These are phyloP conservation scores for Cystobasidium ongulense DNA, from an alignment of 768 basidiomycete genomes.

Conservation along the genomic window DNA sequence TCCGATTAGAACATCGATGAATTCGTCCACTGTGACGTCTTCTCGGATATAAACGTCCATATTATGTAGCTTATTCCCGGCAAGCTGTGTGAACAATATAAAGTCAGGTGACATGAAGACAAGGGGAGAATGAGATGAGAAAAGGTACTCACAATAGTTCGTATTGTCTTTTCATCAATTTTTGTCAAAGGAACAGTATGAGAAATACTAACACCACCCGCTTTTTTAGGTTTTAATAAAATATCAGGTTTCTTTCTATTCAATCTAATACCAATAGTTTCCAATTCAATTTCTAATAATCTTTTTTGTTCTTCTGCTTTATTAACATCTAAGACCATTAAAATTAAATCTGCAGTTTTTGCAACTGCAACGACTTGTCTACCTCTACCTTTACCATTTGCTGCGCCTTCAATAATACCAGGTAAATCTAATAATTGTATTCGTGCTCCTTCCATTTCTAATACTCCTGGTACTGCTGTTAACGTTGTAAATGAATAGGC, in stretches of 20 bases:
- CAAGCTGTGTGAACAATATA: constrained; percentile 2
- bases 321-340: constrained; percentile 77
- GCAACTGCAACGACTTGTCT: constrained; percentile 77
- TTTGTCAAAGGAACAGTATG: constrained; percentile 81
- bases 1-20: constrained; percentile 95
- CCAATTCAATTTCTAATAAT: constrained; percentile 82
- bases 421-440: constrained; percentile 56
- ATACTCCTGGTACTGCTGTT: constrained; percentile 84
- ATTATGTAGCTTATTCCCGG: constrained; percentile 37
- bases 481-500: constrained; percentile 75
- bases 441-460: constrained; percentile 86
- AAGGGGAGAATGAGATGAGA: constrained; percentile 51
- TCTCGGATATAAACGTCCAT: constrained; percentile 85
- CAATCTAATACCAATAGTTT: constrained; percentile 89
- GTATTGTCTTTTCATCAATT: constrained; percentile 89
- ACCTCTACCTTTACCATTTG: constrained; percentile 91
- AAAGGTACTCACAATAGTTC: constrained; percentile 85
- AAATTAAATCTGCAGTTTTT: constrained; percentile 76
- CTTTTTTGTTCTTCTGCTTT: constrained; percentile 68
- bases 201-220: constrained; percentile 55
- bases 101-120: neutral
- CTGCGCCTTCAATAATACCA: constrained; percentile 76
- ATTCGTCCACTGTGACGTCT: constrained; percentile 78
- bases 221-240: constrained; percentile 85
- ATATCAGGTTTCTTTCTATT: constrained; percentile 85